Percentiles rank a stretch among this genome's conserved stretches.
These are phyloP conservation scores for Gossypium arboreum DNA, from an alignment of 345 rosid genomes.

Conservation along the genomic window DNA sequence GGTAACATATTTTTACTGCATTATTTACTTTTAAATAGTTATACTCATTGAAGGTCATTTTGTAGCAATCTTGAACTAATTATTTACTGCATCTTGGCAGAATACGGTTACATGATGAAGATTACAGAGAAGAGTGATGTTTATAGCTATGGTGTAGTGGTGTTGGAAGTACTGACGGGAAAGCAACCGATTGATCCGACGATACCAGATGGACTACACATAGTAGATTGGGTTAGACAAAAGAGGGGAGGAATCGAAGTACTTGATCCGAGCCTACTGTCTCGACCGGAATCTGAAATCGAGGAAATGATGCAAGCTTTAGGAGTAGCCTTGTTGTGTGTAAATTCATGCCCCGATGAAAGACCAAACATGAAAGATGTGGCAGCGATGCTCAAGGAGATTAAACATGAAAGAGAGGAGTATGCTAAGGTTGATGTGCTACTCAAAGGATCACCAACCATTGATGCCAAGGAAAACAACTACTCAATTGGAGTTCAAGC, in stretches of 20 bases:
- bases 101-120: constrained; percentile 93
- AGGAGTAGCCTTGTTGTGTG: constrained; percentile 75
- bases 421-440: constrained; percentile 68
- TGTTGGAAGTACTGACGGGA: constrained; percentile 82
- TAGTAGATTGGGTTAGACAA: constrained; percentile 85
- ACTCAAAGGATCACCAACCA: constrained; percentile 61
- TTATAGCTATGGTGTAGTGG: constrained; percentile 89
- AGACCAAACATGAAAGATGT: constrained; percentile 94
- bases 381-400: constrained; percentile 92
- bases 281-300: constrained; percentile 52
- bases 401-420: constrained; percentile 80
- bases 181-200: constrained; percentile 93
- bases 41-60: not conserved
- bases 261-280: constrained; percentile 51
- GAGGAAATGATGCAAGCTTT: constrained; percentile 86
- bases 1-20: constrained; percentile 37
- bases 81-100: constrained; percentile 31
- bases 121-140: constrained; percentile 96
- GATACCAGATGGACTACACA: constrained; percentile 74
- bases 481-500: constrained; percentile 19
- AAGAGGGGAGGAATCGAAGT: constrained; percentile 61
- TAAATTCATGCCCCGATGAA: constrained; percentile 63
- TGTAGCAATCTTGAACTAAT: not conserved
- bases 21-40: no score
- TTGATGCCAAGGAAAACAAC: constrained; percentile 27